phyloP scores from a whole-genome alignment of 495 filamentous ascomycete genomes.

The Diplogelasinospora grovesii region DNA sequence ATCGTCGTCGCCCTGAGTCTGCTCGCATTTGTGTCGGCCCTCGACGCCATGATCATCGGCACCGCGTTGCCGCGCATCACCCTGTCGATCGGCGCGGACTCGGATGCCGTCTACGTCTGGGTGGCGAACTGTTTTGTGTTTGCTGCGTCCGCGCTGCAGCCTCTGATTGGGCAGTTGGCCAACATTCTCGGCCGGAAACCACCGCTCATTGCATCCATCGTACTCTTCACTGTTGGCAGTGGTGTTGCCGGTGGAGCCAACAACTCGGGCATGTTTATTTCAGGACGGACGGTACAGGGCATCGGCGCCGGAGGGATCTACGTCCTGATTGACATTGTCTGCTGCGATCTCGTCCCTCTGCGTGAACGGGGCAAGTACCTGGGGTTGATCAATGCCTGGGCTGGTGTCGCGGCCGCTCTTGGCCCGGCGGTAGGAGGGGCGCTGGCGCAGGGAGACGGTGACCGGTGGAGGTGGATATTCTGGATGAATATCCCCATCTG shows the following conservation, averaged over 20 bases:
- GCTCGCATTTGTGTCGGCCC: neutral
- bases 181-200: conserved; percentile 16
- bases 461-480: conserved; percentile 34
- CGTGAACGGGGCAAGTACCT: conserved; percentile 48
- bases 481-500: conserved; percentile 29
- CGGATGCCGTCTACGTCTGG: conserved; percentile 36
- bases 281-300: conserved; percentile 70
- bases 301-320: conserved; percentile 70
- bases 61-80: conserved; percentile 43
- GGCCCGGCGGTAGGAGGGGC: conserved; percentile 68
- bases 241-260: conserved; percentile 25
- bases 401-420: conserved; percentile 56
- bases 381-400: conserved; percentile 48
- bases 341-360: conserved; percentile 65
- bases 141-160: conserved; percentile 9
- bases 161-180: conserved; percentile 10
- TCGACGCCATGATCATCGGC: conserved; percentile 35
- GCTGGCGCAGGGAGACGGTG: conserved; percentile 40
- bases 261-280: conserved; percentile 54
- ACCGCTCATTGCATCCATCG: conserved; percentile 10
- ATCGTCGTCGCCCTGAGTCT: no score
- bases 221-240: conserved; percentile 33
- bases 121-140: conserved; percentile 34
- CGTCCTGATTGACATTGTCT: conserved; percentile 65
- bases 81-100: conserved; percentile 25